phyloP scores from a whole-genome alignment of 2,329 filamentous ascomycete species.

The Penicillium sp. region DNA sequence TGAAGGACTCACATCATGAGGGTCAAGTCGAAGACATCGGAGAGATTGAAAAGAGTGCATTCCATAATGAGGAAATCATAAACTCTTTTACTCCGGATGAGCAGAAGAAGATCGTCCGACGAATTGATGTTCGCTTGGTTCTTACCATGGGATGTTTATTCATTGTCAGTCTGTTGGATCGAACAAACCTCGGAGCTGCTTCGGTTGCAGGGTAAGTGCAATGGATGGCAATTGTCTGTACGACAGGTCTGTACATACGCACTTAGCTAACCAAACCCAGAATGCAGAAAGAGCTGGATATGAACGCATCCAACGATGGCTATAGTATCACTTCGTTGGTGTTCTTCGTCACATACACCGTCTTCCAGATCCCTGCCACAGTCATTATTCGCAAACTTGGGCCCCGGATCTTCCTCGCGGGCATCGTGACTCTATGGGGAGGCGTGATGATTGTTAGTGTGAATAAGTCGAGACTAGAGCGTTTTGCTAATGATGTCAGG shows the following conservation, averaged over 20 bases:
- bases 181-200: constrained; percentile 7
- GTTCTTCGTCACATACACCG: constrained; percentile 68
- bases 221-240: background rate
- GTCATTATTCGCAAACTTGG: constrained; percentile 67
- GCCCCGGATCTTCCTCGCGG: constrained; percentile 26
- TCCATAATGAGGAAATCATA: constrained; percentile 4
- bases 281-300: constrained; percentile 15
- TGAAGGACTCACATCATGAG: constrained; percentile 1
- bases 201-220: constrained; percentile 6
- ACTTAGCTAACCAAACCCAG: constrained; percentile 1
- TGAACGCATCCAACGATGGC: constrained; percentile 18
- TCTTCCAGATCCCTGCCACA: constrained; percentile 71
- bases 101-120: constrained; percentile 8
- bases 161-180: constrained; percentile 3
- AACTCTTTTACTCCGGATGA: constrained; percentile 1
- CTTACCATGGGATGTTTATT: constrained; percentile 2
- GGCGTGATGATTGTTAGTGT: constrained; percentile 13
- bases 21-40: background rate
- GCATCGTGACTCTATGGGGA: constrained; percentile 22
- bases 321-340: constrained; percentile 47
- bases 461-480: background rate
- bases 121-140: constrained; percentile 6
- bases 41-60: background rate
- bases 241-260: background rate
- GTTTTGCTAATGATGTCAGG: background rate